A percentile compares a stretch with the other conserved stretches of the same genome.
phyloP scores from a whole-genome alignment of 2,329 filamentous ascomycete genomes.

The Claviceps cyperi region DNA sequence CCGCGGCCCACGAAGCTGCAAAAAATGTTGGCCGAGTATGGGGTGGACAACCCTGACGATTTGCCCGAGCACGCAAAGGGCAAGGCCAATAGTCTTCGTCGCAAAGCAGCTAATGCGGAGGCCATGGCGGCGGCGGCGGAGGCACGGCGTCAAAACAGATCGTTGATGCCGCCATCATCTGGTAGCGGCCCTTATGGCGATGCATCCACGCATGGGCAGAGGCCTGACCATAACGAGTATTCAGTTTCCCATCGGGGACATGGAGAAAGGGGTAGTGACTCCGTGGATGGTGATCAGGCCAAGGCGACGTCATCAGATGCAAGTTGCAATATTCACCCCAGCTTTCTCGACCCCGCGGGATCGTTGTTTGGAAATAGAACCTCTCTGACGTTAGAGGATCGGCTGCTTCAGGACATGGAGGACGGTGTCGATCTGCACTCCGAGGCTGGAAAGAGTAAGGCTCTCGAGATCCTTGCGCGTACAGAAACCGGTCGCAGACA shows the following conservation, averaged over 20 bases:
- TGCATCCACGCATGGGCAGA: conserved; percentile 12
- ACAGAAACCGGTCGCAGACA: conserved; percentile 35
- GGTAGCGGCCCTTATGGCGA: conserved; percentile 11
- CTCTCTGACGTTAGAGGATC: conserved; percentile 33
- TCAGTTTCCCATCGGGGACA: conserved; percentile 2
- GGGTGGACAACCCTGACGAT: conserved; percentile 81
- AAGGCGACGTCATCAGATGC: conserved; percentile 26
- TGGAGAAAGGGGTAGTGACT: not conserved
- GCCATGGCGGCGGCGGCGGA: conserved; percentile 26
- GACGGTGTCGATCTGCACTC: conserved; percentile 30
- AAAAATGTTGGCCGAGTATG: conserved; percentile 79
- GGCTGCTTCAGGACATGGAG: conserved; percentile 32
- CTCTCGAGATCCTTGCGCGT: conserved; percentile 36
- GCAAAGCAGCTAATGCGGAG: conserved; percentile 51
- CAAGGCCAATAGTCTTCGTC: conserved; percentile 59
- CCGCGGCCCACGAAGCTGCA: conserved; percentile 93
- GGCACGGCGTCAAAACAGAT: conserved; percentile 9
- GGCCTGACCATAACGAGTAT: conserved; percentile 6
- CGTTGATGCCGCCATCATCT: conserved; percentile 11
- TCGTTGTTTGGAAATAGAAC: conserved; percentile 26
- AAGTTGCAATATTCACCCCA: conserved; percentile 25
- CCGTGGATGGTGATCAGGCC: conserved; percentile 10
- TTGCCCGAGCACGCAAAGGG: conserved; percentile 70
- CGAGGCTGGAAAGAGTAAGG: conserved; percentile 32
- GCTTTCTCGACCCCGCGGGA: conserved; percentile 29